Percentiles rank a stretch among this genome's conserved stretches.
Conservation (phyloP, 257 asterid species). For the Schizonepeta tenuifolia region DNA sequence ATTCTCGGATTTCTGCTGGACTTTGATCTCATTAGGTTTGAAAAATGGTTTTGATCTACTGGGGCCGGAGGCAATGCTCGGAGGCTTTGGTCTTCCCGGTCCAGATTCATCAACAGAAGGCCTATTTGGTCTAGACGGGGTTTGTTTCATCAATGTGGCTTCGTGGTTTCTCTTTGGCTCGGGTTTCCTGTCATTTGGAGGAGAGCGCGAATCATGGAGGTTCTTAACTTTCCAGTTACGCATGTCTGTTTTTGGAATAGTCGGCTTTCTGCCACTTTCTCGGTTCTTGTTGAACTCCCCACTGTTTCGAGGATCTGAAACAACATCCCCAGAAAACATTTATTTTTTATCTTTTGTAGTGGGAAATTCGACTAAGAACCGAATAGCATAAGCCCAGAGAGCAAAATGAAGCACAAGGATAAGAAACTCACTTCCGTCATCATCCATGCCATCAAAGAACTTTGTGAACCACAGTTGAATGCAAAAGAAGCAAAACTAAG, state of each 20-base stretch:
- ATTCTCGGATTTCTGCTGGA: constrained; percentile 51
- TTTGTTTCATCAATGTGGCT: constrained; percentile 48
- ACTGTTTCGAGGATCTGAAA: constrained; percentile 82
- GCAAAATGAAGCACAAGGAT: constrained; percentile 38
- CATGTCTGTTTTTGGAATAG: constrained; percentile 37
- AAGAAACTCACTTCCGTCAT: constrained; percentile 92
- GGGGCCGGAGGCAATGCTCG: constrained; percentile 41
- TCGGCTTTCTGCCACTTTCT: constrained; percentile 67
- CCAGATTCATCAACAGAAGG: constrained; percentile 46
- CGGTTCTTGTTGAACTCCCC: constrained; percentile 81
- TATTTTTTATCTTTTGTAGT: constrained; percentile 41
- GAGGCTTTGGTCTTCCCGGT: constrained; percentile 57
- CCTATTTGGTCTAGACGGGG: constrained; percentile 50
- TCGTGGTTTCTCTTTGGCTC: constrained; percentile 55
- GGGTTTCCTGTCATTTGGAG: constrained; percentile 45
- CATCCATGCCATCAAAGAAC: constrained; percentile 98
- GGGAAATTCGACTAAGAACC: constrained; percentile 64
- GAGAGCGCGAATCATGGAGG: constrained; percentile 33
- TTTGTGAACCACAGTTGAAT: constrained; percentile 39
- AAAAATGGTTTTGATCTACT: constrained; percentile 57
- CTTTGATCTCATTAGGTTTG: constrained; percentile 48
- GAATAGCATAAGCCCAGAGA: constrained; percentile 44
- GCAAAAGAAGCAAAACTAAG: constrained; percentile 33
- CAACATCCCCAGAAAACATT: constrained; percentile 46
- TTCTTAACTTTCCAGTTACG: constrained; percentile 38